Evolutionary conservation across 2,329 filamentous ascomycete species (phyloP).

Genomic region (Alternaria postmessia): DNA sequence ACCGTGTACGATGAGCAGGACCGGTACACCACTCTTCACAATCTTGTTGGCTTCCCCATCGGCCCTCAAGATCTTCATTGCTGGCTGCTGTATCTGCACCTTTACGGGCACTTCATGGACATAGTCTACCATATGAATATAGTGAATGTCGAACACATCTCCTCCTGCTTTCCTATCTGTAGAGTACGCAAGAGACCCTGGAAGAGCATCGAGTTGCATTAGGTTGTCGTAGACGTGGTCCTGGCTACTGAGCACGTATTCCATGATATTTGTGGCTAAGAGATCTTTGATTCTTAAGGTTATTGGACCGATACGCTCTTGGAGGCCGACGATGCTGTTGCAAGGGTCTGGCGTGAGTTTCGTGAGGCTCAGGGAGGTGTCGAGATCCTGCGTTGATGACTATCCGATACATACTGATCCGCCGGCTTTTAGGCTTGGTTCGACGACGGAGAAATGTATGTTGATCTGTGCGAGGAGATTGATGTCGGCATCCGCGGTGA

Average conservation of each 20-base stretch:
- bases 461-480: conserved; percentile 63
- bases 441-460: conserved; percentile 57
- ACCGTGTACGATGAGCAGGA: conserved; percentile 55
- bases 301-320: conserved; percentile 52
- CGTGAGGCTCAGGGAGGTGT: conserved; percentile 53
- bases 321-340: conserved; percentile 53
- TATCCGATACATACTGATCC: conserved; percentile 65
- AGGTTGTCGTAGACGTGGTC: conserved; percentile 19
- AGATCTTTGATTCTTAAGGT: conserved; percentile 52
- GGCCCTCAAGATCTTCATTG: conserved; percentile 12
- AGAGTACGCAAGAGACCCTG: conserved; percentile 26
- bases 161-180: conserved; percentile 26
- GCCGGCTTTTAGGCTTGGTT: conserved; percentile 59
- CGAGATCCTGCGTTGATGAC: conserved; percentile 52
- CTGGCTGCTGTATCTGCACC: conserved; percentile 30
- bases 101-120: conserved; percentile 30
- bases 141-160: conserved; percentile 28
- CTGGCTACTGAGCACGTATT: conserved; percentile 48
- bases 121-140: conserved; percentile 30
- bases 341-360: not conserved
- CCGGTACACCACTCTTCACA: conserved; percentile 54
- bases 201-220: conserved; percentile 18
- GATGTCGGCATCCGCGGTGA: conserved; percentile 50
- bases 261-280: conserved; percentile 52
- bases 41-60: conserved; percentile 5